Percentiles rank a stretch among this genome's conserved stretches.
Evolutionary conservation across 257 asterid species (phyloP).

Genomic region (Solanum pimpinellifolium): DNA sequence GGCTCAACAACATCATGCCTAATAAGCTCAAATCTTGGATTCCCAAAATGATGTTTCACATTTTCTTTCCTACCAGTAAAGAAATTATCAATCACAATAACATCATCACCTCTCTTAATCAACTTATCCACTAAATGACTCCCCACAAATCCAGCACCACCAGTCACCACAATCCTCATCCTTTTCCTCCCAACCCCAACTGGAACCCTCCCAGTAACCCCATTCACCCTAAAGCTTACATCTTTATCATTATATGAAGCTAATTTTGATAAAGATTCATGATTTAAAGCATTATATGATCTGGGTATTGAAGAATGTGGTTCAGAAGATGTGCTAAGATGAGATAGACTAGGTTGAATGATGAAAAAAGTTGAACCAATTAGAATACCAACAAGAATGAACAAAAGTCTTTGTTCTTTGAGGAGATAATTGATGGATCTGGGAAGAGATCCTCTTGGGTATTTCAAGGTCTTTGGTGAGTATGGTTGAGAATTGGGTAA

Average conservation of each 20-base stretch:
- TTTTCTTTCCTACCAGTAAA: conserved; percentile 10
- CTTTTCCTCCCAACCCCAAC: conserved; percentile 18
- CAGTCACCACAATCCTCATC: conserved; percentile 29
- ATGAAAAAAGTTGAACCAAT: conserved; percentile 78
- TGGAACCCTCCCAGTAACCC: conserved; percentile 14
- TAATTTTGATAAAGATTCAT: conserved; percentile 5
- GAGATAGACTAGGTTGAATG: conserved; percentile 34
- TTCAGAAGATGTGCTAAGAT: neutral
- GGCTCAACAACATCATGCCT: conserved; percentile 14
- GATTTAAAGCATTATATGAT: conserved; percentile 11
- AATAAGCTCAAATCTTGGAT: conserved; percentile 7
- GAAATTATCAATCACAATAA: conserved; percentile 6
- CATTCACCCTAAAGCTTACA: neutral
- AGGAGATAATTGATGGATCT: conserved; percentile 69
- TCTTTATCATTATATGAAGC: neutral
- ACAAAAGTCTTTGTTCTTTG: conserved; percentile 74
- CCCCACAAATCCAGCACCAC: conserved; percentile 21
- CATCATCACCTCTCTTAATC: conserved; percentile 9
- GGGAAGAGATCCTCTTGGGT: conserved; percentile 54
- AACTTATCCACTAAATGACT: conserved; percentile 20
- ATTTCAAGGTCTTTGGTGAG: conserved; percentile 76
- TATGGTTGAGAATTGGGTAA: conserved; percentile 40
- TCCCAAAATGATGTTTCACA: conserved; percentile 9
- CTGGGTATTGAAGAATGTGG: conserved; percentile 12
- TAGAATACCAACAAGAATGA: conserved; percentile 61